Evolutionary conservation across 768 basidiomycete species (phyloP), one percentile per base, ranked within the genome.

Genomic region (Lyophyllum semitale): DNA sequence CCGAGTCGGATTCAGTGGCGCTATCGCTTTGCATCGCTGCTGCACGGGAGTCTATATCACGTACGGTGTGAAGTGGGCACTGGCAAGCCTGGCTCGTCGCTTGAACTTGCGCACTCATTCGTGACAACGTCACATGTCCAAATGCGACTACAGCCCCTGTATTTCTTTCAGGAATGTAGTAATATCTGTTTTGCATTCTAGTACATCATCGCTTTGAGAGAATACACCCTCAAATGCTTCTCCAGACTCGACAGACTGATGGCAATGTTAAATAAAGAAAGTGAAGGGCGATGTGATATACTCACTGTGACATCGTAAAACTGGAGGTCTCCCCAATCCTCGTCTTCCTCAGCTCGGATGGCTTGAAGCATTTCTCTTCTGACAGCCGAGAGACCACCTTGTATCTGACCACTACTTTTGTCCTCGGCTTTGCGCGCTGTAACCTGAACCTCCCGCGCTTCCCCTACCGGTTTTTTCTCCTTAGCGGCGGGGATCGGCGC

Each of bases 261-360:
- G 47, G 29, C 51, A 57, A 48, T 59, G 54, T 47, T 54, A 49
- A 45, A 9, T 41, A 29, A 48, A 42, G 48, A 17, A 22, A 37
- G 25, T 41, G 17, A 22, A 49, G 57, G 42, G 47, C 20, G 37
- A 13, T 47, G 7, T 29, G 51, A 27, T 23, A 30, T 50, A 68
- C 82, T 53, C 58, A 93, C 91, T 72, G 83, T 79, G 35, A 77
- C 77, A 60, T 84, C 85, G 62, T 75, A 84, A 66, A 85, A 92
- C 46, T 85, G 77, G 22, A 91, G 73, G 43, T 83, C 75, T 62
- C 85, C 73, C 91, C 91, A 94, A 49, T 70, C 71, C 64, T 91
- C 91, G 50, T 92, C 91, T 63, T 91, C 88, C 65, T 93, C 91
- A 2, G 74, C 73, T 26, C 89, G 81, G 35, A 92, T 84, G n/a